A percentile compares a stretch with the other conserved stretches of the same genome.
Evolutionary conservation across 2,329 filamentous ascomycete genomes (phyloP).

Genomic region (Sphaerulina musiva): DNA sequence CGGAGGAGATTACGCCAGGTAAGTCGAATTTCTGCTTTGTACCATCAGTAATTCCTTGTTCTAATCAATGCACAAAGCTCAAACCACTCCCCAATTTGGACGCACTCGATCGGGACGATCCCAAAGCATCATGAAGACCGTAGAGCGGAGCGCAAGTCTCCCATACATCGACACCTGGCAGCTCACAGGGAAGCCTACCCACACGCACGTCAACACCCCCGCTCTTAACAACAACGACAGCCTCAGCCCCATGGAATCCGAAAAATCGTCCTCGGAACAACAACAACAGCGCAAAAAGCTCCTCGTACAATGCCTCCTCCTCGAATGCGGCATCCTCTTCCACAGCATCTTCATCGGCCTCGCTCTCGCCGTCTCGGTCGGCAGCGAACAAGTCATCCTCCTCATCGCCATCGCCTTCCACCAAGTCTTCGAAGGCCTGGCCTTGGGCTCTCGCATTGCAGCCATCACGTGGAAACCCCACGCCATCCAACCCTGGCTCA

Average conservation of each 20-base stretch:
- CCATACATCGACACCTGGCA: background rate
- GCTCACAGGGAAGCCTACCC: background rate
- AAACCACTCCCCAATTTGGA: slow-evolving; percentile 66
- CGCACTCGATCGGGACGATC: slow-evolving; percentile 16
- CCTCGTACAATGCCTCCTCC: slow-evolving; percentile 61
- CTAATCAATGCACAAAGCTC: slow-evolving; percentile 45
- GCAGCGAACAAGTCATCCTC: slow-evolving; percentile 56
- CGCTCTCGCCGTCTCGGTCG: slow-evolving; percentile 59
- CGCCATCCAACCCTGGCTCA: slow-evolving; percentile 64
- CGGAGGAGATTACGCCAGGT: slow-evolving; percentile 14
- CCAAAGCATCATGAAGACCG: slow-evolving; percentile 10
- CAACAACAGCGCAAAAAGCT: slow-evolving; percentile 48
- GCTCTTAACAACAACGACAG: slow-evolving; percentile 10
- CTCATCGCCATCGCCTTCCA: slow-evolving; percentile 63
- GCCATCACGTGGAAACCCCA: slow-evolving; percentile 45
- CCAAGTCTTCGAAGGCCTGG: slow-evolving; percentile 60
- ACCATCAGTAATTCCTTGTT: background rate
- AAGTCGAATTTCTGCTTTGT: background rate
- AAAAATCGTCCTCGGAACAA: slow-evolving; percentile 25
- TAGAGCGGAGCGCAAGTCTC: background rate
- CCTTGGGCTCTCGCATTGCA: slow-evolving; percentile 61
- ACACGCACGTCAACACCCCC: background rate
- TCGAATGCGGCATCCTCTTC: slow-evolving; percentile 68
- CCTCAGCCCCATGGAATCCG: slow-evolving; percentile 7
- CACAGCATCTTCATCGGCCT: slow-evolving; percentile 65